Base-by-base conservation (phyloP, 306 rosid species). In the Prunus fruticosa region DNA sequence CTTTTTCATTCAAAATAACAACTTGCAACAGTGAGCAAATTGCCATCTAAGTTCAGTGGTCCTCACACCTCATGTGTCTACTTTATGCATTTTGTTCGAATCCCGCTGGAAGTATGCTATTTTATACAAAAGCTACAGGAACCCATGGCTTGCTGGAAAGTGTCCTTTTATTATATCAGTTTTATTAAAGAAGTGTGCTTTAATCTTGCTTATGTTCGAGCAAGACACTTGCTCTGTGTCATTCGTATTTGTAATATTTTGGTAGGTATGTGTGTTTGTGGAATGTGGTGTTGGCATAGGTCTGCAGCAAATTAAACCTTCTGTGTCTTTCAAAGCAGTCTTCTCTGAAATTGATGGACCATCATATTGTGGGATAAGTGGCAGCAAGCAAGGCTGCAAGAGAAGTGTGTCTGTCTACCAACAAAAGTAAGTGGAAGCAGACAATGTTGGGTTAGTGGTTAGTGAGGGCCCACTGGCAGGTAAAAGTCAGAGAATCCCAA, bases 401-500 rank as follows among this genome's bases (percentile, higher is more conserved):
- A 28, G 45, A 38, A 54, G 53, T 47, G 41, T 49, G 22, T 20
- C 12, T 53, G 50, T 11, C 34, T 32, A 32, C 62, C 51, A 71
- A 38, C 53, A 38, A 22, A 57, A 20, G 41, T n/a, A 8, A 54
- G 67, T 22, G 54, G 66, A 56, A 38, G 38, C 54, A 38, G 66
- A 72, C 43, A 41, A 11, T 57, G 54, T 23, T 74, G 77, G 18
- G 19, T 2, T 18, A 14, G 54, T 53, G 43, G 46, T 71, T 49
- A 47, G 72, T 45, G 46, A 30, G 62, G 73, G 81, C 34, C 69
- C 72, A 51, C 23, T 41, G 25, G 53, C 60, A 8, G 82, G 27
- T 19, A 8, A 47, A 52, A 22, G 67, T 72, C 77, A 72, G 41
- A 51, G 25, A 50, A 49, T 49, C 73, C 53, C 49, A 16, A 45